Base-by-base conservation (phyloP, 768 basidiomycete genomes). In the Pisolithus orientalis region DNA sequence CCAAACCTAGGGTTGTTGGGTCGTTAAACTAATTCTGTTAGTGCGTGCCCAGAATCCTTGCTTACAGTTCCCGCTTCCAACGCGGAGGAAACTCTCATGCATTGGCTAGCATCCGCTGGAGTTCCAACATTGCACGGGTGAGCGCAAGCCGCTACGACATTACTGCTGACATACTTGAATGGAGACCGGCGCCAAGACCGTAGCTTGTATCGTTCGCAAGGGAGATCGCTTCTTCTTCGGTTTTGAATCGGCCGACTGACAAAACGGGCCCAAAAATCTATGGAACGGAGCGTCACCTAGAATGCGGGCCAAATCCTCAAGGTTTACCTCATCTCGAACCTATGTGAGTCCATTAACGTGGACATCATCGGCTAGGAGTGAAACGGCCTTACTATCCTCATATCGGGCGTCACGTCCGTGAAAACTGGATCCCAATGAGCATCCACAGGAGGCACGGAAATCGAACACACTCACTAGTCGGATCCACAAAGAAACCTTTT, bases 211-310 rank as follows among this genome's bases (percentile, higher is more conserved):
- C 82, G 69, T 97, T 97, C 32, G 94, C 94, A 14, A 92, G 70
- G 39, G 73, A 63, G 58, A 97, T 82, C 4, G 84, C 93, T 64
- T 96, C 91, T 53, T 87, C 85, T 67, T 96, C 94, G 6, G 87
- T 85, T 58, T 79, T 81, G 73, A 97, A 97, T 58, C 75, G 82
- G 40, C 84, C 85, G 40, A 97, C 80, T 25, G 83, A 78, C 39
- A 94, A 79, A 3, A 98, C 94, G 27, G 95, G 95, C 8, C 95
- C 95, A 66, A 98, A 98, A 59, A 96, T 96, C 84, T 94, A 53
- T 31, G 4, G 17, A 32, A 56, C 11, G 47, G 54, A 63, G 44
- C 55, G 31, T 47, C 32, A 47, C 21, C 52, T 40, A 39, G 4
- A 39, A 32, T 45, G 34, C 52, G 54, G 43, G 52, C 28, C 50